Conservation (phyloP, 2,329 filamentous ascomycete genomes). For the Fusarium miscanthi region DNA sequence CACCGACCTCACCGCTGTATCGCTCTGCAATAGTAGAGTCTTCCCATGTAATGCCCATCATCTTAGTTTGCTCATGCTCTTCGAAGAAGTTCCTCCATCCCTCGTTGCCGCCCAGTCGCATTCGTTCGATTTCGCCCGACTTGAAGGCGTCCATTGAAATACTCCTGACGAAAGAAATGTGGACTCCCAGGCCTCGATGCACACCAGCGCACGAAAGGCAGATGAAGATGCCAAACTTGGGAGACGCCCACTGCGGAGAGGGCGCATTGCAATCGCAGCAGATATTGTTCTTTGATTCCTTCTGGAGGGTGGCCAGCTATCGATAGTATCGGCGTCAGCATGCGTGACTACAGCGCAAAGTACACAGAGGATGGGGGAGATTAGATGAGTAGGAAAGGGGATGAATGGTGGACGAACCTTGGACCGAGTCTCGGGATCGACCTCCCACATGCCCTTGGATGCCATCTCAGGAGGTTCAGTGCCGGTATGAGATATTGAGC, state of each 20-base stretch:
- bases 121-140: conserved; percentile 87
- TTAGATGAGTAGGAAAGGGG: conserved; percentile 10
- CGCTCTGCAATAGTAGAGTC: conserved; percentile 90
- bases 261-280: conserved; percentile 97
- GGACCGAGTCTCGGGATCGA: conserved; percentile 95
- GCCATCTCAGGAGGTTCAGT: conserved; percentile 57
- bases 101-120: conserved; percentile 92
- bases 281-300: conserved; percentile 85
- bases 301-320: conserved; percentile 90
- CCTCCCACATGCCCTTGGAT: conserved; percentile 94
- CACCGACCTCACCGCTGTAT: conserved; percentile 89
- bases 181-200: conserved; percentile 93
- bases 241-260: conserved; percentile 96
- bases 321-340: conserved; percentile 15
- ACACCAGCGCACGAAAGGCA: conserved; percentile 95
- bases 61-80: conserved; percentile 71
- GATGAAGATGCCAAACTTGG: conserved; percentile 99
- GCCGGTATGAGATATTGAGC: conserved; percentile 9
- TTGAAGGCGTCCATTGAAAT: conserved; percentile 99
- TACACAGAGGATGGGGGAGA: background rate
- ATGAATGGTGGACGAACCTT: conserved; percentile 70
- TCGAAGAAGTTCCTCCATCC: conserved; percentile 91
- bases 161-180: conserved; percentile 97
- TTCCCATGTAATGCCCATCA: conserved; percentile 79
- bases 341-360: conserved; percentile 11